Evolutionary conservation across 805 yeast genomes (phyloP), one percentile per base, ranked within the genome.

Genomic region (Hanseniaspora hatyaiensis): DNA sequence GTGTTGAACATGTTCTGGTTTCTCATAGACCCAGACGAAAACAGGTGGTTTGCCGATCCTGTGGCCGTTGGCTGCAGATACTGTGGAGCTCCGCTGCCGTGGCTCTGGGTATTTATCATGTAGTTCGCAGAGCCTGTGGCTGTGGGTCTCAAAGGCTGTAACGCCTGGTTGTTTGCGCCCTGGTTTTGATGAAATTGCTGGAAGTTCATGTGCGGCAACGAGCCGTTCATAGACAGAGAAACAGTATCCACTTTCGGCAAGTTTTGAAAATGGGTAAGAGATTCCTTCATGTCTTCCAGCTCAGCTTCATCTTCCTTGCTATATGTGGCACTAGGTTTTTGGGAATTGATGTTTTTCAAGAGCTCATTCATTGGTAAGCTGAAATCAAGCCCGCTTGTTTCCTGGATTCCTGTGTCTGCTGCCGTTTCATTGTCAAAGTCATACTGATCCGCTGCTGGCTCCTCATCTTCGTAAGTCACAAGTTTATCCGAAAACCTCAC

Each of bases 321-420:
- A 40, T 63, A 62, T 6, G 51, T 54, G 34, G 59, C 63, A 28
- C 6, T 38, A 9, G 11, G 2, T 9, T 54, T 50, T 28, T 56
- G 57, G 6, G 49, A 39, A 37, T 53, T 44, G 54, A 77, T 60
- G 47, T 68, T 69, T 47, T 66, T 65, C 37, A 83, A 55, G 24
- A 83, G 60, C 58, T 82, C 85, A 56, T 80, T 84, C 94, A 83
- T 83, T 6, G 92, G 88, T 18, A 82, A 63, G 1, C 82, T 71
- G 45, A 73, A 65, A 57, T 82, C 89, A 23, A 81, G 54, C 9
- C 26, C 54, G 55, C 34, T 34, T 61, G 65, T 20, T 50, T 55
- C 53, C 52, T 19, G 23, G 33, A n/a, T 52, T 53, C 9, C 54
- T 54, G 1, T 58, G 60, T 9, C 9, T 30, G 11, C 15, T 13